phyloP scores from a whole-genome alignment of 176 grass and related monocot genomes.

The Zea luxurians region DNA sequence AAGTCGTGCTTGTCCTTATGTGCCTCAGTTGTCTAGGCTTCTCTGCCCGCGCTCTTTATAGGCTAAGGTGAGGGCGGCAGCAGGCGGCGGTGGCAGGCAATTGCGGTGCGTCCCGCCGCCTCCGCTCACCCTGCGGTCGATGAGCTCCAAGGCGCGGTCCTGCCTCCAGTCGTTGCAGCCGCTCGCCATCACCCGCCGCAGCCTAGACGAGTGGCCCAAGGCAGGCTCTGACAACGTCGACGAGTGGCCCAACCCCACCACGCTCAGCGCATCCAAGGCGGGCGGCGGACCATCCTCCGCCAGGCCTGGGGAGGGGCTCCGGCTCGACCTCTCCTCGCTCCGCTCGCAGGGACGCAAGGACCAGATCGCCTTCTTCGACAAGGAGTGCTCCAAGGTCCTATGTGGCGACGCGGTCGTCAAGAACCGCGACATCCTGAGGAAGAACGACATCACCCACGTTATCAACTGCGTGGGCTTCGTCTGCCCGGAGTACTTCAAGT shows the following conservation, averaged over 20 bases:
- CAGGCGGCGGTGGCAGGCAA: conserved; percentile 26
- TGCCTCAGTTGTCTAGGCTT: too few relatives aligned
- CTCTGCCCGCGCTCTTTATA: too few relatives aligned
- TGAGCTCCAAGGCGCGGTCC: conserved; percentile 60
- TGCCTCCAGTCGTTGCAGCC: conserved; percentile 83
- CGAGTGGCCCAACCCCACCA: conserved; percentile 89
- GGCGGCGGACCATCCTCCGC: conserved; percentile 27
- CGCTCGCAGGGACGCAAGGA: too few relatives aligned
- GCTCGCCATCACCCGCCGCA: conserved; percentile 74
- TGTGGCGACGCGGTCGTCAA: too few relatives aligned
- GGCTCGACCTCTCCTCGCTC: too few relatives aligned
- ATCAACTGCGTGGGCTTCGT: conserved; percentile 96
- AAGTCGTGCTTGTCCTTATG: too few relatives aligned
- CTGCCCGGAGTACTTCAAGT: conserved; percentile 92
- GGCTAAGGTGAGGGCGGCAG: too few relatives aligned
- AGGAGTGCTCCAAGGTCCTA: too few relatives aligned
- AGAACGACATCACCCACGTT: conserved; percentile 92
- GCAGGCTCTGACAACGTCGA: conserved; percentile 88
- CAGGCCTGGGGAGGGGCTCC: conserved; percentile 61
- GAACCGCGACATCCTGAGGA: conserved; percentile 67
- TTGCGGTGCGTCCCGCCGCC: conserved; percentile 44
- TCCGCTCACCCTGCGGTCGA: conserved; percentile 82
- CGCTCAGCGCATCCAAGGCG: conserved; percentile 59
- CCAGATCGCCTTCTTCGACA: too few relatives aligned
- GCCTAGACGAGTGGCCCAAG: conserved; percentile 86